Conservation (phyloP, 164 flowering plant species). For the Vitis labrusca region DNA sequence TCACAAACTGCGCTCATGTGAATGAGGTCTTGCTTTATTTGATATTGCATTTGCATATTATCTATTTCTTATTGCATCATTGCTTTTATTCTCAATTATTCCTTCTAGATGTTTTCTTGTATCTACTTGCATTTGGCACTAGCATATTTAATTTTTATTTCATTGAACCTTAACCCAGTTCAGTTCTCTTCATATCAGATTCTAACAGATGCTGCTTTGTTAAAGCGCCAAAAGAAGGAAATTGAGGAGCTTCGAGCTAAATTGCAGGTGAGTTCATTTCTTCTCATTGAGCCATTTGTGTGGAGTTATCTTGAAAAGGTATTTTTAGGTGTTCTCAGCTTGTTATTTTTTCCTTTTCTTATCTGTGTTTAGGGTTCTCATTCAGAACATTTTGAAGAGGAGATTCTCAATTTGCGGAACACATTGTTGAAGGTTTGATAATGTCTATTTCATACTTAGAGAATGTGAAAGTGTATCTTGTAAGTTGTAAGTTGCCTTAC, state of each 20-base stretch:
- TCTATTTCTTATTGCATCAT: constrained; percentile 2
- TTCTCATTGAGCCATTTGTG: background rate
- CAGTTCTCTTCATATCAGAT: constrained; percentile 44
- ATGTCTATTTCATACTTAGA: background rate
- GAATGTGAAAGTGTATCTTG: background rate
- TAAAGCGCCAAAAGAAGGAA: constrained; percentile 98
- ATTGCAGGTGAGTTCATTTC: constrained; percentile 56
- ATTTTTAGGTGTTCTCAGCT: background rate
- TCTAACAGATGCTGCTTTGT: constrained; percentile 94
- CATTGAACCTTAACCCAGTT: background rate
- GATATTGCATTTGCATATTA: background rate
- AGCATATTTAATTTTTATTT: background rate
- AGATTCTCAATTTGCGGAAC: constrained; percentile 82
- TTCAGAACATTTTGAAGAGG: constrained; percentile 86
- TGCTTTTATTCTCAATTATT: background rate
- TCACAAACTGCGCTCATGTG: constrained; percentile 89
- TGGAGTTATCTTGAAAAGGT: constrained; percentile 2
- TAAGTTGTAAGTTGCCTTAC: constrained; percentile 8
- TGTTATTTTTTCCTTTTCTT: background rate
- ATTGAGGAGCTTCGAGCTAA: constrained; percentile 93
- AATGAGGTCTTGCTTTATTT: constrained; percentile 69
- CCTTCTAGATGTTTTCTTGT: background rate
- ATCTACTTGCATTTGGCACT: background rate
- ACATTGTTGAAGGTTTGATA: constrained; percentile 72
- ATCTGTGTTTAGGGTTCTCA: constrained; percentile 60